phyloP scores from a whole-genome alignment of 176 grass and related monocot genomes.

The sorghum (Sorghum bicolor) region DNA sequence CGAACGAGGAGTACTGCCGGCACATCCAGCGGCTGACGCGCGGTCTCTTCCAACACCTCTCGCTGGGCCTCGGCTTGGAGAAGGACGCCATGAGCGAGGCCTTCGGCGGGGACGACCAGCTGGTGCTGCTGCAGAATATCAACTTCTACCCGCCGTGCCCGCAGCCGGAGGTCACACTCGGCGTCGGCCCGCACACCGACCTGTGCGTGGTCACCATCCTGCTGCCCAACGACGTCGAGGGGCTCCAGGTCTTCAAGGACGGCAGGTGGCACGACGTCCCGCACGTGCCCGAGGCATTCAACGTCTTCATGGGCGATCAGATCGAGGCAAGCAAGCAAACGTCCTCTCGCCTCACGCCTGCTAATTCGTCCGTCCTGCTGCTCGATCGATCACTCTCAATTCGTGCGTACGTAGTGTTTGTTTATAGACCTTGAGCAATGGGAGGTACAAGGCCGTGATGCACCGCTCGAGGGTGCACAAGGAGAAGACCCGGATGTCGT shows the following conservation, averaged over 20 bases:
- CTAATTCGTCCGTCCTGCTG: no score
- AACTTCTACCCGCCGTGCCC: conserved; percentile 86
- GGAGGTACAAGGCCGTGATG: conserved; percentile 73
- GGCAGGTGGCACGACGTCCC: conserved; percentile 49
- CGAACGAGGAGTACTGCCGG: conserved; percentile 53
- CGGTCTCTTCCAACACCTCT: conserved; percentile 47
- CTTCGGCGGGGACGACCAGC: conserved; percentile 37
- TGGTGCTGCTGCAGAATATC: conserved; percentile 65
- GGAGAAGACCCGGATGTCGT: conserved; percentile 72
- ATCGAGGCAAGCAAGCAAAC: conserved; percentile 47
- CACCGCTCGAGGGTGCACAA: conserved; percentile 61
- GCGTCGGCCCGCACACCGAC: conserved; percentile 70
- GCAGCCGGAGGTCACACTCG: conserved; percentile 64
- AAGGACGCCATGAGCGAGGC: conserved; percentile 33
- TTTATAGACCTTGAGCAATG: conserved; percentile 69
- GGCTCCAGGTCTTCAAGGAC: conserved; percentile 66
- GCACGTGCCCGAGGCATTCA: conserved; percentile 56
- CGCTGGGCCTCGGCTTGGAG: conserved; percentile 40
- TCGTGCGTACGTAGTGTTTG: no score
- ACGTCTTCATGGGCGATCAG: conserved; percentile 83
- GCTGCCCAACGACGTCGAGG: conserved; percentile 67
- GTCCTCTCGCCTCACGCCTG: no score
- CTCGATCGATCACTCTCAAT: no score
- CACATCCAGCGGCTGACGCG: conserved; percentile 41
- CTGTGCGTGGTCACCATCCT: conserved; percentile 62